These are phyloP conservation scores for Vitis hybrid DNA, from an alignment of 177 flowering plant genomes.

Conservation along the genomic window DNA sequence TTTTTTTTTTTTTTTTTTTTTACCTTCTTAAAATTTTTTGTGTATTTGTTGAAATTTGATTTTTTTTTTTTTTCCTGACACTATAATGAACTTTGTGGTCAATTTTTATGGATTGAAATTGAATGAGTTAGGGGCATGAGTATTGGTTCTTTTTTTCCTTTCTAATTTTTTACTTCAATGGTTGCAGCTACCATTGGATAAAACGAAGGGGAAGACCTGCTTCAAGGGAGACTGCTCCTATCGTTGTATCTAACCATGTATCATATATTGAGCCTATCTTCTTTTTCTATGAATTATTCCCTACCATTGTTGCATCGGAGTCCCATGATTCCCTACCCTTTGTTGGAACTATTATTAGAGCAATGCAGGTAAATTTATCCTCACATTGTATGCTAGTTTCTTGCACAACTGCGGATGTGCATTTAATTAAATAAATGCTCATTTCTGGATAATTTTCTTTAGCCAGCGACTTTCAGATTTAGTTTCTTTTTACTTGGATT, in stretches of 20 bases:
- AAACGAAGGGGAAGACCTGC: slow-evolving; percentile 80
- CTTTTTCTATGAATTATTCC: slow-evolving; percentile 88
- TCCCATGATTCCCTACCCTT: slow-evolving; percentile 91
- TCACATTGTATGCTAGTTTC: not conserved
- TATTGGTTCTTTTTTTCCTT: not conserved
- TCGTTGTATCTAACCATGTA: slow-evolving; percentile 91
- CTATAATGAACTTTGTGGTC: no score
- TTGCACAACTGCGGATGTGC: not conserved
- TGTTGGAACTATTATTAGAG: slow-evolving; percentile 96
- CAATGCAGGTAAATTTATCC: slow-evolving; percentile 80
- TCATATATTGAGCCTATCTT: slow-evolving; percentile 94
- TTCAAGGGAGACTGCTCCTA: slow-evolving; percentile 81
- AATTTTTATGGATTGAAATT: no score
- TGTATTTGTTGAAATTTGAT: no score
- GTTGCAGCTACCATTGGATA: slow-evolving; percentile 91
- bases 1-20: no score
- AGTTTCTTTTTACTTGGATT: not conserved
- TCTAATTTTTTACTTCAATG: not conserved
- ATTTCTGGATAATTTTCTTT: not conserved
- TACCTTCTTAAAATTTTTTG: no score
- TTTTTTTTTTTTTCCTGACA: no score
- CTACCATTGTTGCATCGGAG: slow-evolving; percentile 91
- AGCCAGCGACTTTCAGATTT: not conserved
- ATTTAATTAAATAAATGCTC: not conserved
- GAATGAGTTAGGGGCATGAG: no score